phyloP scores from a whole-genome alignment of 1,139 yeast species.

The Geotrichum histeridarum region DNA sequence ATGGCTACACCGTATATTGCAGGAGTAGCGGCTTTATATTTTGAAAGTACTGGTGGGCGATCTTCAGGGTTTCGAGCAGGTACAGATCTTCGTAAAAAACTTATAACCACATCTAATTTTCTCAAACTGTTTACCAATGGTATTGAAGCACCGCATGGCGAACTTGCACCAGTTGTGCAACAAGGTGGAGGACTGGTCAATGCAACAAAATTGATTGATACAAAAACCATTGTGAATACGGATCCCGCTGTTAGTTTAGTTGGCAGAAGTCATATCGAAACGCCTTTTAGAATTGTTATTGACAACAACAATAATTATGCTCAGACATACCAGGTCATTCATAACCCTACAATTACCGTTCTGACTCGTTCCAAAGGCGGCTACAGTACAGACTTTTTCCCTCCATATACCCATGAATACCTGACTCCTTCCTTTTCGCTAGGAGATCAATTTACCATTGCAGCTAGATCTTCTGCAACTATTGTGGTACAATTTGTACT shows the following conservation, averaged over 20 bases:
- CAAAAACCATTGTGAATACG: conserved; percentile 30
- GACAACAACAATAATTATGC: conserved; percentile 1
- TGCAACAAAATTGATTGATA: conserved; percentile 38
- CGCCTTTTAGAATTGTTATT: not conserved
- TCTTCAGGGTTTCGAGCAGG: conserved; percentile 12
- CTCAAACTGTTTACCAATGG: conserved; percentile 16
- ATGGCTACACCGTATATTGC: conserved; percentile 28
- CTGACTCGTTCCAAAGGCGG: not conserved
- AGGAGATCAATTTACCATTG: not conserved
- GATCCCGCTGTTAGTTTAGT: conserved; percentile 21
- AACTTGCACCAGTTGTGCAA: conserved; percentile 24
- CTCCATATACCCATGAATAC: conserved; percentile 15
- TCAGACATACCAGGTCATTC: conserved; percentile 3
- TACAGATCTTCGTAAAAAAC: conserved; percentile 17
- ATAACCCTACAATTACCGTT: conserved; percentile 9
- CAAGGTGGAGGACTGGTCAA: conserved; percentile 34
- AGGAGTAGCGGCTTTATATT: conserved; percentile 25
- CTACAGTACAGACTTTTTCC: conserved; percentile 2
- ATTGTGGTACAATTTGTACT: not conserved
- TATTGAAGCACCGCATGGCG: conserved; percentile 4
- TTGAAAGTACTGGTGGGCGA: conserved; percentile 18
- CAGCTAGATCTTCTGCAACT: not conserved
- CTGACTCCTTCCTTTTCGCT: not conserved
- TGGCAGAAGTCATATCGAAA: not conserved
- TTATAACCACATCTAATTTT: conserved; percentile 20